Percentiles rank a stretch among this genome's conserved stretches.
phyloP scores from a whole-genome alignment of 768 basidiomycete species.

The Tulasnella sp. region DNA sequence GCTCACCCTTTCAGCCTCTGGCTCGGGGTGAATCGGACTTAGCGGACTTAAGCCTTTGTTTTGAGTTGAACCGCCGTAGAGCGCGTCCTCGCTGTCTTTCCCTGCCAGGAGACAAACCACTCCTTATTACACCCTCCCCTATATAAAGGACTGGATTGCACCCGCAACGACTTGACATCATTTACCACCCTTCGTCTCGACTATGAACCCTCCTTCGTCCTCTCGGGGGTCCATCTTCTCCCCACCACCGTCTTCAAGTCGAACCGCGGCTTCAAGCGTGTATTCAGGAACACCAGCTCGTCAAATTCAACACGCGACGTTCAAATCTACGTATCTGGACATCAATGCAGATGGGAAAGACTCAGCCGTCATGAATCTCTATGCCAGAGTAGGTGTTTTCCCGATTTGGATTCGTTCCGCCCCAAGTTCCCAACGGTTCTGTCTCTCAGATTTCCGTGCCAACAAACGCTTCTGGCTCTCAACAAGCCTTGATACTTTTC shows the following conservation, averaged over 20 bases:
- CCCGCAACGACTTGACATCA: not conserved
- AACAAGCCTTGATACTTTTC: conserved; percentile 16
- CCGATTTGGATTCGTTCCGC: conserved; percentile 3
- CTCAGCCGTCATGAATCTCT: not conserved
- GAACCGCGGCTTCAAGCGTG: not conserved
- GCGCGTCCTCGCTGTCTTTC: conserved; percentile 1
- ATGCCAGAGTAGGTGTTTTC: not conserved
- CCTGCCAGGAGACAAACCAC: not conserved
- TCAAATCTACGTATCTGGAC: not conserved
- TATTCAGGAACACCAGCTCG: not conserved
- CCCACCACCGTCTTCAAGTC: not conserved
- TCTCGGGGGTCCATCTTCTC: not conserved
- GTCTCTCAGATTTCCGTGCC: conserved; percentile 17
- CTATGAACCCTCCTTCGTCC: conserved; percentile 1
- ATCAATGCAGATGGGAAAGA: not conserved
- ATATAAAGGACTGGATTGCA: not conserved
- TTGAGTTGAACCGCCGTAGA: not conserved
- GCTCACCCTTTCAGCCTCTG: not conserved
- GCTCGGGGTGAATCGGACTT: not conserved
- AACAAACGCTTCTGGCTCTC: conserved; percentile 1
- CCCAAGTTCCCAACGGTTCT: not conserved
- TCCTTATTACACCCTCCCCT: conserved; percentile 2
- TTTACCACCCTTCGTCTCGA: not conserved
- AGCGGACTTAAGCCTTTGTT: not conserved
- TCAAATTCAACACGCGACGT: not conserved